A percentile compares a stretch with the other conserved stretches of the same genome.
Evolutionary conservation across 2,329 filamentous ascomycete species (phyloP).

Genomic region (Pyricularia pennisetigena): DNA sequence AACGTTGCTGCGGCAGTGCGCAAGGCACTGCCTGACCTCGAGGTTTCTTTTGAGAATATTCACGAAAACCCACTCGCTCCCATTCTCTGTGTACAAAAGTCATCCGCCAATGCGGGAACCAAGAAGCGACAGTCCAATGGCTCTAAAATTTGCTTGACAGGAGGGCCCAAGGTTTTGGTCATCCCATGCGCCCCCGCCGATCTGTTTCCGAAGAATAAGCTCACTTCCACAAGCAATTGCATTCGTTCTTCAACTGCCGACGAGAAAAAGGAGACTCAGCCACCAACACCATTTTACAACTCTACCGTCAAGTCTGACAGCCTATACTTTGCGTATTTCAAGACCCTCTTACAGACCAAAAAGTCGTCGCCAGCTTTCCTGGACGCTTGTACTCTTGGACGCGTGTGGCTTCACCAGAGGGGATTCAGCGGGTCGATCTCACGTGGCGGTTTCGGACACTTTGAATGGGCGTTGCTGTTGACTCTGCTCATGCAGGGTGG

Average conservation of each 20-base stretch:
- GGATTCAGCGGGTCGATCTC: slow-evolving; percentile 64
- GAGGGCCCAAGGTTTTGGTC: slow-evolving; percentile 48
- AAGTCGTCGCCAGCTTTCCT: slow-evolving; percentile 63
- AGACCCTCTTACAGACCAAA: slow-evolving; percentile 59
- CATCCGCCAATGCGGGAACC: slow-evolving; percentile 14
- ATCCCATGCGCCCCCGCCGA: slow-evolving; percentile 62
- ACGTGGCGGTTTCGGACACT: slow-evolving; percentile 80
- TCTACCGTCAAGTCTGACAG: slow-evolving; percentile 71
- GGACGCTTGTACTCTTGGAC: slow-evolving; percentile 78
- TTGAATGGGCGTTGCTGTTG: slow-evolving; percentile 79
- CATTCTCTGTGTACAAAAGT: slow-evolving; percentile 38
- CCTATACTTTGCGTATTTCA: slow-evolving; percentile 64
- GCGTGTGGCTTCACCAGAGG: slow-evolving; percentile 81
- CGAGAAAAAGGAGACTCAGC: slow-evolving; percentile 26
- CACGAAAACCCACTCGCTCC: slow-evolving; percentile 72
- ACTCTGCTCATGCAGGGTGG: slow-evolving; percentile 74
- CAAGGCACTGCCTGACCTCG: slow-evolving; percentile 30
- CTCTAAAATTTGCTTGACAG: background rate
- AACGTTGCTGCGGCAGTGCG: slow-evolving; percentile 66
- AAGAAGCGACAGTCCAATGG: slow-evolving; percentile 8
- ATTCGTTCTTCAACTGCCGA: slow-evolving; percentile 46
- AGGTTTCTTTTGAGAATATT: slow-evolving; percentile 49
- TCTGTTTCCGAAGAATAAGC: slow-evolving; percentile 62
- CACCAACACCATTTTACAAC: slow-evolving; percentile 79
- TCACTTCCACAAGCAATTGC: slow-evolving; percentile 60